Evolutionary conservation across 1,284 basidiomycete species (phyloP).

Genomic region (Irpex sp.): DNA sequence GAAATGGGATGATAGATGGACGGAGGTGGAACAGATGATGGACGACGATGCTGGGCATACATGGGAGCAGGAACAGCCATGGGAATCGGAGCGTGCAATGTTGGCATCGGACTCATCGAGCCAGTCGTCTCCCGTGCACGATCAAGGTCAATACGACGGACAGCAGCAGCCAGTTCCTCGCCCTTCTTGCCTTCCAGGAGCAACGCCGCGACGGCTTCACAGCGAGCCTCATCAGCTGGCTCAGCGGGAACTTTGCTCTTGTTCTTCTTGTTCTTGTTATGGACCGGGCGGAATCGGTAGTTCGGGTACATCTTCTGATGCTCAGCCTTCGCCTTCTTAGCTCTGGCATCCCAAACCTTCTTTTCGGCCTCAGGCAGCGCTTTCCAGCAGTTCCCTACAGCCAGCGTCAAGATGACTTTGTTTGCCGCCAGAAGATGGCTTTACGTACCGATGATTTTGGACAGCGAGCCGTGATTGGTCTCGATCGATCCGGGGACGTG

Average conservation of each 20-base stretch:
- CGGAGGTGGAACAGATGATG: slow-evolving; percentile 58
- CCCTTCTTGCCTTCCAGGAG: slow-evolving; percentile 52
- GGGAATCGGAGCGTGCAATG: slow-evolving; percentile 11
- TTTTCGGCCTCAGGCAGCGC: slow-evolving; percentile 64
- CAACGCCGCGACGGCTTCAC: slow-evolving; percentile 51
- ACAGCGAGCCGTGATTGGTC: slow-evolving; percentile 76
- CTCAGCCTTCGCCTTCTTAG: slow-evolving; percentile 63
- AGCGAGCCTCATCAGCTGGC: slow-evolving; percentile 37
- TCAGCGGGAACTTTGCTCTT: slow-evolving; percentile 23
- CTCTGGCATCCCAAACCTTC: slow-evolving; percentile 59
- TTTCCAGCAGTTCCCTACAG: slow-evolving; percentile 66
- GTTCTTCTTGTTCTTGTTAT: slow-evolving; percentile 39
- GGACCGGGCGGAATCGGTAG: slow-evolving; percentile 68
- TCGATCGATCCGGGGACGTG: slow-evolving; percentile 83
- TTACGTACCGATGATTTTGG: slow-evolving; percentile 65
- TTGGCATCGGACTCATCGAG: slow-evolving; percentile 16
- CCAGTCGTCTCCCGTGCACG: slow-evolving; percentile 22
- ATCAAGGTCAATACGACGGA: slow-evolving; percentile 48
- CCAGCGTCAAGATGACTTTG: background rate
- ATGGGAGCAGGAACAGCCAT: slow-evolving; percentile 11
- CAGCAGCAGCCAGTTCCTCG: slow-evolving; percentile 57
- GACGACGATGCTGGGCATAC: slow-evolving; percentile 50
- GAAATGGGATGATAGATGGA: slow-evolving; percentile 37
- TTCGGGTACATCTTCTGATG: slow-evolving; percentile 60
- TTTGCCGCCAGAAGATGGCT: background rate